phyloP scores from a whole-genome alignment of 257 asterid species.

The Nyctanthes arbortristis region DNA sequence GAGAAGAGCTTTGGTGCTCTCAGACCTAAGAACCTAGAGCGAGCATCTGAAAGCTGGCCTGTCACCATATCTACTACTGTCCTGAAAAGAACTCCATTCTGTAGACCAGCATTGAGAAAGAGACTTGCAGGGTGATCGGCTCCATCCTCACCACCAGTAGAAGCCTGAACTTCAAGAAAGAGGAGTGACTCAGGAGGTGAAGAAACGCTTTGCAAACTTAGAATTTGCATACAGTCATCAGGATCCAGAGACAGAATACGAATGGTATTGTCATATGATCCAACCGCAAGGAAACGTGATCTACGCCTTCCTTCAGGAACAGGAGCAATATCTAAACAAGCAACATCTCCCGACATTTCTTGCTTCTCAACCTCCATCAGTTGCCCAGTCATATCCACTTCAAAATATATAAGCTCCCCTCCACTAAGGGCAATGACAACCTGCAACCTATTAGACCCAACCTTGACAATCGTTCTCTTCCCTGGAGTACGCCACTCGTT shows the following conservation, averaged over 20 bases:
- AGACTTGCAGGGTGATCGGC: constrained; percentile 99
- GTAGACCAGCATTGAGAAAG: constrained; percentile 89
- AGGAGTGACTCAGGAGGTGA: constrained; percentile 97
- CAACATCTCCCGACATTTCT: constrained; percentile 99
- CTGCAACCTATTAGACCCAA: constrained; percentile 95
- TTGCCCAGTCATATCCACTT: constrained; percentile 97
- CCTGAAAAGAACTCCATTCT: constrained; percentile 91
- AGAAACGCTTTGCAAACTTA: constrained; percentile 95
- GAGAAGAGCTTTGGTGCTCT: constrained; percentile 94
- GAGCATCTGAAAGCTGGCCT: constrained; percentile 98
- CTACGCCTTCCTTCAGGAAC: constrained; percentile 99
- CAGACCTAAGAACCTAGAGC: constrained; percentile 95
- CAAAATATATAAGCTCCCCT: constrained; percentile 96
- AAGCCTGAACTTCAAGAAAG: constrained; percentile 98
- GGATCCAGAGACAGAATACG: constrained; percentile 95
- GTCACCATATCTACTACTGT: constrained; percentile 99
- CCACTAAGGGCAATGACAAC: constrained; percentile 99
- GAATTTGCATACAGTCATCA: constrained; percentile 94
- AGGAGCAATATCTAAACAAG: constrained; percentile 99
- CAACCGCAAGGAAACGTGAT: constrained; percentile 98
- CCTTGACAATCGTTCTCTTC: constrained; percentile 96
- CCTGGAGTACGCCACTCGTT: constrained; percentile 99
- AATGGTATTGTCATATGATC: constrained; percentile 94
- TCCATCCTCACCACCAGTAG: constrained; percentile 97
- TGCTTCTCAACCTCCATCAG: constrained; percentile 98